Conservation (phyloP, 1,139 yeast species). For the Debaryomyces sp. region DNA sequence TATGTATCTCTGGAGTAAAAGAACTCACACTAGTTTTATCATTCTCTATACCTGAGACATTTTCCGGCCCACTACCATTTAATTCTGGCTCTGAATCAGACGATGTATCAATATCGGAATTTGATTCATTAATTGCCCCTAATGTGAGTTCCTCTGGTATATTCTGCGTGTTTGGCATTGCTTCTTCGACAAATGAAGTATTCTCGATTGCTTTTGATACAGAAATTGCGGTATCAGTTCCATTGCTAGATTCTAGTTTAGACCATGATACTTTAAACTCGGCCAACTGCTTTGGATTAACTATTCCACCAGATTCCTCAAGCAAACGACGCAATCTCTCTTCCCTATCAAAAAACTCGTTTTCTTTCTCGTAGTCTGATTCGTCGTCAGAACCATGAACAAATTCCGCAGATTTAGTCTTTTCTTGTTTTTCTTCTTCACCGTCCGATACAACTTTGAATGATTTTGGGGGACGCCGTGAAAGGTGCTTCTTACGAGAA, state of each 20-base stretch:
- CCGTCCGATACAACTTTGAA: slow-evolving; percentile 24
- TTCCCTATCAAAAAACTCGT: slow-evolving; percentile 61
- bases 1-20: not conserved
- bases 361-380: slow-evolving; percentile 60
- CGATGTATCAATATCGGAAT: not conserved
- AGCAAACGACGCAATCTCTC: slow-evolving; percentile 49
- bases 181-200: slow-evolving; percentile 20
- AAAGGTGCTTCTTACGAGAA: not conserved
- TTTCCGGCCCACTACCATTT: not conserved
- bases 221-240: slow-evolving; percentile 16
- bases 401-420: slow-evolving; percentile 50
- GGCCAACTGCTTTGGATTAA: slow-evolving; percentile 37
- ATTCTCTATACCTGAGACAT: not conserved
- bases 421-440: slow-evolving; percentile 17
- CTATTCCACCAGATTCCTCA: slow-evolving; percentile 43
- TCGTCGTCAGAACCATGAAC: slow-evolving; percentile 70
- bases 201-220: slow-evolving; percentile 30
- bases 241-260: slow-evolving; percentile 24
- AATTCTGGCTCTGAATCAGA: not conserved
- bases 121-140: not conserved
- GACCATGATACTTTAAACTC: slow-evolving; percentile 45
- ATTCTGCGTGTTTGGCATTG: not conserved
- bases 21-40: slow-evolving; percentile 7
- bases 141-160: not conserved
- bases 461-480: slow-evolving; percentile 21